These are phyloP conservation scores for Lodderomyces theae DNA, from an alignment of 1,139 yeast species.

Conservation along the genomic window DNA sequence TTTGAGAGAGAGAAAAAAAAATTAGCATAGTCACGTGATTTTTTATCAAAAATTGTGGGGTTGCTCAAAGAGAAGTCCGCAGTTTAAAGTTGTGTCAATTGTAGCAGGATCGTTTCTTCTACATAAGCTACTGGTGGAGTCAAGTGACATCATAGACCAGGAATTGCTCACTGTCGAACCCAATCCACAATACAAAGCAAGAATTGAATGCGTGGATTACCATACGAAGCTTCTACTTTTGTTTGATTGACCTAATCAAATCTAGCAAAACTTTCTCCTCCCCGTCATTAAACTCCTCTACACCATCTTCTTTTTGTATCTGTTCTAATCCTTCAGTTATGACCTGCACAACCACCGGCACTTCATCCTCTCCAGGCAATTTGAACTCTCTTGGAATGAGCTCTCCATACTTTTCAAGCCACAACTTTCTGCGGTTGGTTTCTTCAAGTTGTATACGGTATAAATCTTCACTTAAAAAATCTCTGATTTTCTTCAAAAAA, in stretches of 20 bases:
- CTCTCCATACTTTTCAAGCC: slow-evolving; percentile 42
- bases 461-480: slow-evolving; percentile 35
- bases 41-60: too few species aligned
- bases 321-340: slow-evolving; percentile 44
- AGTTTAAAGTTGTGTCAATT: too few species aligned
- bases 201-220: too few species aligned
- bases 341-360: slow-evolving; percentile 42
- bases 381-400: slow-evolving; percentile 42
- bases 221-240: not conserved
- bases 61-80: too few species aligned
- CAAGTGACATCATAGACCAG: too few species aligned
- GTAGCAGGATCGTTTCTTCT: too few species aligned
- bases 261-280: slow-evolving; percentile 26
- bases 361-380: slow-evolving; percentile 39
- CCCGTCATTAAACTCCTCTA: slow-evolving; percentile 15
- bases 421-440: slow-evolving; percentile 30
- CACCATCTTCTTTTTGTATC: slow-evolving; percentile 18
- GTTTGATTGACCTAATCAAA: slow-evolving; percentile 17
- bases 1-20: too few species aligned
- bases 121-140: too few species aligned
- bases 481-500: slow-evolving; percentile 30
- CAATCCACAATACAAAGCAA: too few species aligned
- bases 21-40: too few species aligned
- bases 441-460: slow-evolving; percentile 35
- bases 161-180: too few species aligned